Base-by-base conservation (phyloP, 768 basidiomycete genomes). In the Hypsizygus marmoreus region DNA sequence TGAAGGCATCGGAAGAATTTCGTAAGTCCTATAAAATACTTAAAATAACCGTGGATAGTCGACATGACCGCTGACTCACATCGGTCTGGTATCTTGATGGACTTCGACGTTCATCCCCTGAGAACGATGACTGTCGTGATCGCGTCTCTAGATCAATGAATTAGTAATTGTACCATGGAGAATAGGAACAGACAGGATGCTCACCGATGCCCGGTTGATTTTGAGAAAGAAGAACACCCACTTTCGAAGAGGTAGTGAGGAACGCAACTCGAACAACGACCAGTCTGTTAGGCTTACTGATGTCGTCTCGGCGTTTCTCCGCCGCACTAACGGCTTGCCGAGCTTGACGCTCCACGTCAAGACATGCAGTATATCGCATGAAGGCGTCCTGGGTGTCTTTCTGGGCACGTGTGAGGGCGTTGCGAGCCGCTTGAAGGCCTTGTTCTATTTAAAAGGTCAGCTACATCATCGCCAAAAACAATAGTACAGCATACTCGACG, bases 321-420 rank as follows among this genome's bases (percentile, higher is more conserved):
- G 82, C 82, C 44, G 79, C 68, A 5, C 63, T 63, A 9, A 88
- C 81, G 48, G 82, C 80, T 54, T 80, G 78, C 55, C 81, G 73
- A 37, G 86, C 85, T 61, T 82, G 81, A 32, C 73, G 70, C 58
- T 89, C 86, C 9, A 78, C 67, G 56, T 88, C 85, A 13, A 88
- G 69, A 64, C 81, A 86, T 9, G 79, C 73, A 9, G 80, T 87
- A 56, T 88, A 88, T 40, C 79, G 70, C 59, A 81, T 72, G 56
- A 87, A 85, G 3, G 84, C 77, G 32, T 87, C 86, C 55, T 87
- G 83, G 0, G 84, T 82, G 39, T 86, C 84, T 57, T 83, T 80
- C 57, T 84, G 84, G 16, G 84, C 82, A 33, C 84, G 76, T 33
- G 74, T 56, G n/a, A 86, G 69, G 4, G 81, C 72, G 36, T 72